Conservation (phyloP, 257 asterid species). For the Solanum virginianum region DNA sequence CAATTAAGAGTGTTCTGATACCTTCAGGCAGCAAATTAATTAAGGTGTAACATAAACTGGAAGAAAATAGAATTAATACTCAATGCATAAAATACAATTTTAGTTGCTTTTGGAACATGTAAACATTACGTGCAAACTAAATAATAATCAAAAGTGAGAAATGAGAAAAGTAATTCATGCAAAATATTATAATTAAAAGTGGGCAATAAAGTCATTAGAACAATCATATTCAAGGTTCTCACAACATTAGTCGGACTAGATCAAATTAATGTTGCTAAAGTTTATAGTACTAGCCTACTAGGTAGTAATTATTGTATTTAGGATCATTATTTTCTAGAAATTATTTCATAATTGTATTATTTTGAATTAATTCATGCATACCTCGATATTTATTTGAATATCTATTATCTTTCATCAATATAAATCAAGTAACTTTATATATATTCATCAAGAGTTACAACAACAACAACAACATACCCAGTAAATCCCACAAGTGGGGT, state of each 20-base stretch:
- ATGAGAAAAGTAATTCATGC: neutral
- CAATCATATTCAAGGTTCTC: neutral
- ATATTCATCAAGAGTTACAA: too few species aligned
- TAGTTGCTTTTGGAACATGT: neutral
- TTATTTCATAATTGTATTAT: neutral
- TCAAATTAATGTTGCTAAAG: neutral
- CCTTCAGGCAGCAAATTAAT: neutral
- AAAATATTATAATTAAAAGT: neutral
- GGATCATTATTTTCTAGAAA: neutral
- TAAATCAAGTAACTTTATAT: neutral
- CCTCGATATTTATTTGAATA: neutral
- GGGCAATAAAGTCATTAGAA: neutral
- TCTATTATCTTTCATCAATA: neutral
- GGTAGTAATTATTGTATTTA: neutral
- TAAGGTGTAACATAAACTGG: neutral
- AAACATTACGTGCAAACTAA: neutral
- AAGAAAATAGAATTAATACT: neutral
- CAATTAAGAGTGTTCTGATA: neutral
- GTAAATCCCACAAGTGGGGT: too few species aligned
- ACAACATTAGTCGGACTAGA: neutral
- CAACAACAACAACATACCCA: too few species aligned
- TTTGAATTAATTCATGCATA: neutral
- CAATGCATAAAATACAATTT: neutral
- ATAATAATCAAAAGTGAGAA: neutral
- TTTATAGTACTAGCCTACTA: neutral